These are phyloP conservation scores for Heimioporus retisporus DNA, from an alignment of 1,284 basidiomycete genomes.

Conservation along the genomic window DNA sequence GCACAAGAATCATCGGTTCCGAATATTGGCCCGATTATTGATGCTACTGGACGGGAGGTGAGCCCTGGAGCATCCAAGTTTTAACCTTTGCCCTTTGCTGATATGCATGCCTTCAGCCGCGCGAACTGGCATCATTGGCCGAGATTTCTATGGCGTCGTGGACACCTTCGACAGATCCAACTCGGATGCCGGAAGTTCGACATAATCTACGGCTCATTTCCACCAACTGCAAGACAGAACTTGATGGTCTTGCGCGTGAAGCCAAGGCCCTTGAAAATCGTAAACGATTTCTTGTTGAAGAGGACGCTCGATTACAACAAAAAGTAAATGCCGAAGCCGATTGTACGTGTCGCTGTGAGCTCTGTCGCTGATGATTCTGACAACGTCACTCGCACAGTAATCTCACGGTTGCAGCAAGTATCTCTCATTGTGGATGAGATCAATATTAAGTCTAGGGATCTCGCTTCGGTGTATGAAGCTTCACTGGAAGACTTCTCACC, in stretches of 20 bases:
- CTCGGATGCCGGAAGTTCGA: constrained; percentile 93
- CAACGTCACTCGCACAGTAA: constrained; percentile 58
- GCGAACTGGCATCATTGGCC: constrained; percentile 86
- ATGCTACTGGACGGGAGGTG: constrained; percentile 94
- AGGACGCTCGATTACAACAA: constrained; percentile 75
- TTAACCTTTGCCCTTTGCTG: constrained; percentile 17
- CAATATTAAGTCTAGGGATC: constrained; percentile 68
- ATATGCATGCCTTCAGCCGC: constrained; percentile 59
- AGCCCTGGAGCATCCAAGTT: constrained; percentile 36
- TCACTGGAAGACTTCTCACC: constrained; percentile 79
- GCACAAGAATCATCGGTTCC: constrained; percentile 66
- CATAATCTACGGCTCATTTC: constrained; percentile 94
- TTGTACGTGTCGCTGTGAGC: constrained; percentile 55
- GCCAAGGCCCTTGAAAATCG: constrained; percentile 86
- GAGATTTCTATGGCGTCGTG: constrained; percentile 84
- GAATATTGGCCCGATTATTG: constrained; percentile 88
- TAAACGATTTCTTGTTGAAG: constrained; percentile 78
- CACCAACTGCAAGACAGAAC: constrained; percentile 83
- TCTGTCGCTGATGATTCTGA: constrained; percentile 26
- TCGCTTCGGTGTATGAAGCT: constrained; percentile 71
- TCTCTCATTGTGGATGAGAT: constrained; percentile 81
- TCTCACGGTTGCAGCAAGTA: constrained; percentile 80
- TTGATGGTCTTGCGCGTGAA: constrained; percentile 92
- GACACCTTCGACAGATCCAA: constrained; percentile 87
- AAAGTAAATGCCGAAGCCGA: constrained; percentile 81